These are phyloP conservation scores for Vaccinium vitisidaea DNA, from an alignment of 148 eudicot species.

Conservation along the genomic window DNA sequence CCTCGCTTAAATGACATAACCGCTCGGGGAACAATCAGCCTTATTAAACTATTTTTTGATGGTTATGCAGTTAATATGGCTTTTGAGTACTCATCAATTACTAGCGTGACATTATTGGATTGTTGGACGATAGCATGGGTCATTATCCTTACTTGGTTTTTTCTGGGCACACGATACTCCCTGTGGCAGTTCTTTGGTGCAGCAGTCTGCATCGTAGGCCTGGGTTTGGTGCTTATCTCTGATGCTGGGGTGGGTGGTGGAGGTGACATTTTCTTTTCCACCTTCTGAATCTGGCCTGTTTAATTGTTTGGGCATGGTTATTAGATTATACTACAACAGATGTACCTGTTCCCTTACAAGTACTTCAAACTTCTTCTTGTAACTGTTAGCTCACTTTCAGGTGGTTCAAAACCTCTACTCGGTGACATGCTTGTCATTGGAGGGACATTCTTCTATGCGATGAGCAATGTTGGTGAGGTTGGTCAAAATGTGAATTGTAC, in stretches of 20 bases:
- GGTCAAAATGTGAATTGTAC: slow-evolving; percentile 2
- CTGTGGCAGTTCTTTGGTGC: slow-evolving; percentile 76
- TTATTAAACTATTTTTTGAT: neutral
- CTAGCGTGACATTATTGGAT: slow-evolving; percentile 81
- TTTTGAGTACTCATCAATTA: slow-evolving; percentile 75
- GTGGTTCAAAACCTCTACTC: slow-evolving; percentile 79
- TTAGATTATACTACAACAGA: neutral
- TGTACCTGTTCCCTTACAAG: neutral
- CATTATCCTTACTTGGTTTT: slow-evolving; percentile 70
- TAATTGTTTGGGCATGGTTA: neutral
- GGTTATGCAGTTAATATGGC: slow-evolving; percentile 73
- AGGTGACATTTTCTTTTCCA: slow-evolving; percentile 42
- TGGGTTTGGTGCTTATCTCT: slow-evolving; percentile 68
- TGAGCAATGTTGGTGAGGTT: slow-evolving; percentile 94
- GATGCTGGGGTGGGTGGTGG: slow-evolving; percentile 76
- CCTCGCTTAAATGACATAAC: neutral
- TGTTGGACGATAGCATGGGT: slow-evolving; percentile 89
- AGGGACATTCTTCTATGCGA: slow-evolving; percentile 67
- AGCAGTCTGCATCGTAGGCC: slow-evolving; percentile 64
- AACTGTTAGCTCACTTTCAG: slow-evolving; percentile 32
- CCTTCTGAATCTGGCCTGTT: neutral
- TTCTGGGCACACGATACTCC: slow-evolving; percentile 70
- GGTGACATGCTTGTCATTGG: slow-evolving; percentile 75
- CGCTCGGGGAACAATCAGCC: neutral
- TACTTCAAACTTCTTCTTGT: neutral